Percentiles rank a stretch among this genome's conserved stretches.
Evolutionary conservation across 148 eudicot genomes (phyloP).

Genomic region (Simmondsia chinensis): DNA sequence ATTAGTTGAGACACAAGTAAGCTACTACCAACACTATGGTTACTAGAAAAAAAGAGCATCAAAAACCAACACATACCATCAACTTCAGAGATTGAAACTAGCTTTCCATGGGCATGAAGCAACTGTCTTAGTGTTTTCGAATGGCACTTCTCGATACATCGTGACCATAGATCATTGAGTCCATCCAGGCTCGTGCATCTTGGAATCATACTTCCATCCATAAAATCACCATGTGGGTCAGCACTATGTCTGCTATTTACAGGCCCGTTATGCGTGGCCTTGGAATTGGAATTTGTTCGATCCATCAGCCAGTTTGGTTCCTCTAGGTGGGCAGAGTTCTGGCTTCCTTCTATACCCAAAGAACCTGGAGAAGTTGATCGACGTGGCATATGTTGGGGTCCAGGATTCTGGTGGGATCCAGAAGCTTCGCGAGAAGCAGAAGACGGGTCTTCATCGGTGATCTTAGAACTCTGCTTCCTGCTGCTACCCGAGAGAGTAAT

Average conservation of each 20-base stretch:
- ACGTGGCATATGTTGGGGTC: constrained; percentile 22
- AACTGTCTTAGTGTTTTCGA: constrained; percentile 78
- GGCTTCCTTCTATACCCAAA: constrained; percentile 20
- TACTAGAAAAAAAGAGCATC: constrained; percentile 1
- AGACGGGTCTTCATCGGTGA: constrained; percentile 71
- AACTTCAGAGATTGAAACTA: constrained; percentile 69
- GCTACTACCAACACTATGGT: too few relatives aligned
- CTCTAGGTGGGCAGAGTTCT: constrained; percentile 25
- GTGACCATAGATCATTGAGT: constrained; percentile 69
- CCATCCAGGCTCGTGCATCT: constrained; percentile 32
- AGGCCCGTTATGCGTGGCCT: constrained; percentile 31
- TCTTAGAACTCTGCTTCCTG: constrained; percentile 69
- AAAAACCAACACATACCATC: constrained; percentile 41
- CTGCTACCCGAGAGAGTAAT: constrained; percentile 79
- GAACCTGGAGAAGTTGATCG: constrained; percentile 41
- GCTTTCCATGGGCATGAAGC: constrained; percentile 67
- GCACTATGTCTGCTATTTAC: constrained; percentile 22
- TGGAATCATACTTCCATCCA: constrained; percentile 17
- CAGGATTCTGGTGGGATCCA: constrained; percentile 29
- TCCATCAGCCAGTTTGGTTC: constrained; percentile 18
- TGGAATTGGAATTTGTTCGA: constrained; percentile 24
- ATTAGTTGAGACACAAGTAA: too few relatives aligned
- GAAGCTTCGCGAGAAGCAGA: constrained; percentile 48
- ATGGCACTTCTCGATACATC: constrained; percentile 82
- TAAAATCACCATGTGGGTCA: constrained; percentile 23